Conservation (phyloP, 75 land plant species). For the Gnetum montanum region DNA sequence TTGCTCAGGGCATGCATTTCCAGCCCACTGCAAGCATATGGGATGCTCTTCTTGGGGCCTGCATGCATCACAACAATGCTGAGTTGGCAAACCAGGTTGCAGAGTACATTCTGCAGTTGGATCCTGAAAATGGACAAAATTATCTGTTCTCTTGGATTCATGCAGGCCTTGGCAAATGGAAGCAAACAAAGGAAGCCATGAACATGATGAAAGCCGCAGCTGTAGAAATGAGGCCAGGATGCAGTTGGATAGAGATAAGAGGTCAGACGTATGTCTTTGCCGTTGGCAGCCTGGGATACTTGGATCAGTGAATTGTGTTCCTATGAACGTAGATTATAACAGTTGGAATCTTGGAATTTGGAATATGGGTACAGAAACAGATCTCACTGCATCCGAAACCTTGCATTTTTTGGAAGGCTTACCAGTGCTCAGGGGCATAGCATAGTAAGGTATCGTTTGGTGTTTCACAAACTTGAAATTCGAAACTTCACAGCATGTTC, state of each 20-base stretch:
- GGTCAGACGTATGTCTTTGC: constrained; percentile 40
- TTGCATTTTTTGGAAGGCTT: not conserved
- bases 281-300: constrained; percentile 32
- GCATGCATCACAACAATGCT: constrained; percentile 26
- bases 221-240: constrained; percentile 42
- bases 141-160: constrained; percentile 45
- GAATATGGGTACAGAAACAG: not conserved
- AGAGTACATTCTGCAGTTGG: constrained; percentile 33
- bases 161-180: constrained; percentile 39
- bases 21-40: constrained; percentile 37
- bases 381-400: not conserved
- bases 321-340: constrained; percentile 15
- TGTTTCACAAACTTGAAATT: too few species aligned
- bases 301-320: too few species aligned
- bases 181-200: constrained; percentile 28
- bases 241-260: constrained; percentile 48
- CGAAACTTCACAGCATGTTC: too few species aligned
- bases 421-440: not conserved
- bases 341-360: constrained; percentile 10
- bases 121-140: constrained; percentile 41
- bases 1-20: constrained; percentile 36
- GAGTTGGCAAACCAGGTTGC: constrained; percentile 31
- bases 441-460: constrained; percentile 3
- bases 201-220: constrained; percentile 30
- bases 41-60: constrained; percentile 46